A percentile compares a stretch with the other conserved stretches of the same genome.
These are phyloP conservation scores for Stevia rebaudiana DNA, from an alignment of 140 eudicot genomes.

Conservation along the genomic window DNA sequence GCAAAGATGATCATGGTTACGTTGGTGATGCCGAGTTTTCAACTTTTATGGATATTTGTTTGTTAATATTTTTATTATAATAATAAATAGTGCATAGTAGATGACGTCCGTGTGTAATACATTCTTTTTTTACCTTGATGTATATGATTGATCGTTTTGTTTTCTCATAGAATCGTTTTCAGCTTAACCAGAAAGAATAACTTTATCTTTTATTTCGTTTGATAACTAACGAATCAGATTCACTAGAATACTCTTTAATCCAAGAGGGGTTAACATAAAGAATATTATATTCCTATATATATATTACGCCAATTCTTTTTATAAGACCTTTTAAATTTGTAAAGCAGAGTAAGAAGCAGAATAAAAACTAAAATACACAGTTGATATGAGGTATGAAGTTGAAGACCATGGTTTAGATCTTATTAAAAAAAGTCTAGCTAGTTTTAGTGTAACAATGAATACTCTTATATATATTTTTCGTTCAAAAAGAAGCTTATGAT, in stretches of 20 bases:
- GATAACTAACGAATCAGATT: neutral
- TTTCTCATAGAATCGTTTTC: neutral
- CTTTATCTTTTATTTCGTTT: neutral
- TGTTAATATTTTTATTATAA: neutral
- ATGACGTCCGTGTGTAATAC: constrained; percentile 21
- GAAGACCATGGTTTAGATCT: too few relatives aligned
- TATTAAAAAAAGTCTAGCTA: too few relatives aligned
- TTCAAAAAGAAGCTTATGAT: too few relatives aligned
- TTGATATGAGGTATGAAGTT: too few relatives aligned
- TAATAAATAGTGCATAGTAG: neutral
- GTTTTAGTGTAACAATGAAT: too few relatives aligned
- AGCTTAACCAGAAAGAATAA: neutral
- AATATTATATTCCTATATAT: too few relatives aligned
- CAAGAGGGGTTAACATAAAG: neutral
- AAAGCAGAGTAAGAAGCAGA: too few relatives aligned
- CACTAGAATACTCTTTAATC: neutral
- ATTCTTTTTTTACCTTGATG: neutral
- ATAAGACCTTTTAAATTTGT: too few relatives aligned
- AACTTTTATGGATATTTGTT: constrained; percentile 15
- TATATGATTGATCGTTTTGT: constrained; percentile 15
- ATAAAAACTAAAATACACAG: too few relatives aligned
- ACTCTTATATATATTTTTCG: too few relatives aligned
- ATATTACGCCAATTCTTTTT: too few relatives aligned
- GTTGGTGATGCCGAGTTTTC: neutral
- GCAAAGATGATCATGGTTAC: constrained; percentile 22